phyloP scores from a whole-genome alignment of 2,329 filamentous ascomycete species.

The Aspergillus novoparasiticus region DNA sequence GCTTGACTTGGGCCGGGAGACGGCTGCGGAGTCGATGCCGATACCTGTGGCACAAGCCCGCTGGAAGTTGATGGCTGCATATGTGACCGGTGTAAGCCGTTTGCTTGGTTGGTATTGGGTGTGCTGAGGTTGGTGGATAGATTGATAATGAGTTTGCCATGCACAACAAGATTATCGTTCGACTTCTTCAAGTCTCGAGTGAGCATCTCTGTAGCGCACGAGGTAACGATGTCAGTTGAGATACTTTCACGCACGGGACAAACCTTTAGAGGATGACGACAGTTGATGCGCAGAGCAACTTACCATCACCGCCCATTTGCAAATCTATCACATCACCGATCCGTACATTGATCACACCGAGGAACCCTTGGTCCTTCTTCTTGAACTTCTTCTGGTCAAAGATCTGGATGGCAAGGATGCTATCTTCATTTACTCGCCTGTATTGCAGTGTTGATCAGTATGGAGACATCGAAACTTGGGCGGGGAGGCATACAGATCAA shows the following conservation, averaged over 20 bases:
- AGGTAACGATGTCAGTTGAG: constrained; percentile 14
- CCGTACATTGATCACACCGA: constrained; percentile 95
- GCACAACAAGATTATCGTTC: constrained; percentile 94
- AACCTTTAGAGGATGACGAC: neutral
- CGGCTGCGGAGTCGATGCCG: constrained; percentile 28
- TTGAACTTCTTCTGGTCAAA: constrained; percentile 99
- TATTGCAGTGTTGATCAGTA: constrained; percentile 23
- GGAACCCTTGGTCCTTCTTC: constrained; percentile 99
- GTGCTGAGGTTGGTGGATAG: constrained; percentile 84
- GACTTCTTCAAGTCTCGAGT: constrained; percentile 97
- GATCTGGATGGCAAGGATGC: constrained; percentile 95
- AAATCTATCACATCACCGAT: constrained; percentile 94
- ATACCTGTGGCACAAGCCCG: constrained; percentile 40
- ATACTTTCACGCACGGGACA: neutral
- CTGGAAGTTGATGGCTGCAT: constrained; percentile 40
- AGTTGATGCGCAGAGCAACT: constrained; percentile 32
- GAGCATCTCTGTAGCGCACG: constrained; percentile 74
- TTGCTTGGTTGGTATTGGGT: constrained; percentile 62
- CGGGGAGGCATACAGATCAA: constrained; percentile 74
- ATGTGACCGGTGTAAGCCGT: constrained; percentile 39
- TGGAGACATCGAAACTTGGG: neutral
- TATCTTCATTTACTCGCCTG: constrained; percentile 89
- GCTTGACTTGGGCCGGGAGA: constrained; percentile 32
- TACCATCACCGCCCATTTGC: constrained; percentile 87
- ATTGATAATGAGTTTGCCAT: constrained; percentile 96